Evolutionary conservation across 2,329 filamentous ascomycete species (phyloP).

Genomic region (Ophiostoma pallidulum): DNA sequence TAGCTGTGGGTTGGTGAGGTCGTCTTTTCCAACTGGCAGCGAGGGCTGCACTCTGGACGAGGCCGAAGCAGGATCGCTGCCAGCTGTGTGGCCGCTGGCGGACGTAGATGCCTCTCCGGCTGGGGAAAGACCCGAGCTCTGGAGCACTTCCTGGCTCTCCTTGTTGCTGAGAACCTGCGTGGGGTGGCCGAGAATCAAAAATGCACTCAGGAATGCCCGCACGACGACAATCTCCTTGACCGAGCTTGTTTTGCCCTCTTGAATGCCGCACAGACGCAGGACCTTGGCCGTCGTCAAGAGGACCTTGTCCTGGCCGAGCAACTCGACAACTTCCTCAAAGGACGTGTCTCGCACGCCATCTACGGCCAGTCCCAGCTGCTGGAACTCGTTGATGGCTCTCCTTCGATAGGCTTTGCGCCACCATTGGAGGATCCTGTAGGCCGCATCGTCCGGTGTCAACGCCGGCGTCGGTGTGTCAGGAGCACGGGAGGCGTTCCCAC

Average conservation of each 20-base stretch:
- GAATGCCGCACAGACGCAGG: constrained; percentile 59
- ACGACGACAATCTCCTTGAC: constrained; percentile 61
- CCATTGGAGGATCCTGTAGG: constrained; percentile 56
- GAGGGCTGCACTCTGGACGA: constrained; percentile 44
- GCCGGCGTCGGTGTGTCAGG: constrained; percentile 18
- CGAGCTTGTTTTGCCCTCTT: constrained; percentile 53
- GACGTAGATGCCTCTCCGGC: background rate
- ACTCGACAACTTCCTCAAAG: constrained; percentile 63
- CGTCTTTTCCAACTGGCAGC: constrained; percentile 35
- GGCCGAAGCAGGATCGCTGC: background rate
- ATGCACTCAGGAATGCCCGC: constrained; percentile 70
- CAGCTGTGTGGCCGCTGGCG: background rate
- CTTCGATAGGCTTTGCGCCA: constrained; percentile 55
- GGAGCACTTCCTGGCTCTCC: constrained; percentile 32
- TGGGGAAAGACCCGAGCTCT: too few species aligned
- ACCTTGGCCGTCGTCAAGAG: constrained; percentile 56
- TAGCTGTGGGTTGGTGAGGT: constrained; percentile 51
- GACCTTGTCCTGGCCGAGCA: constrained; percentile 58
- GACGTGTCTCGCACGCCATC: constrained; percentile 59
- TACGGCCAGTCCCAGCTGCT: constrained; percentile 57
- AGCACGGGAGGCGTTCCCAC: background rate
- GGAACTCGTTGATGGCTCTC: constrained; percentile 55
- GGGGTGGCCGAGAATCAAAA: constrained; percentile 70
- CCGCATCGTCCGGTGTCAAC: constrained; percentile 44
- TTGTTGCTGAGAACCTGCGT: constrained; percentile 69